Base-by-base conservation (phyloP, 164 flowering plant species). In the Tetracentron sinense region DNA sequence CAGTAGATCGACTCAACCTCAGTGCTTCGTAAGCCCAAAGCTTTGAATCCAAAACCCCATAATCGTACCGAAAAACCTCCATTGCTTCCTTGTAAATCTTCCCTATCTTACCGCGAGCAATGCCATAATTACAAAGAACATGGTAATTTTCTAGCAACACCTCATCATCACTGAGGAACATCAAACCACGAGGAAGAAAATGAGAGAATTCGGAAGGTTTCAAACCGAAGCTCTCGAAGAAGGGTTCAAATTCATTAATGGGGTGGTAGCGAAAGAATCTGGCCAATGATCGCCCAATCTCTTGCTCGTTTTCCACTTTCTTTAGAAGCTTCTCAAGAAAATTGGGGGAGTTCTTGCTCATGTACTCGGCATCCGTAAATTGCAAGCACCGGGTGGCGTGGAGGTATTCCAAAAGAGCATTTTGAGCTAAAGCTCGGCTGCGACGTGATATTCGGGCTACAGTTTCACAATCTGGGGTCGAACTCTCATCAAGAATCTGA, bases 211-310 rank as follows among this genome's bases (percentile, higher is more conserved):
- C 85, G 0, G 68, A 54, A 10, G 82, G 88, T 42, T 75, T 65
- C 80, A 91, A 62, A 38, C 97, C 96, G 46, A 84, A 62, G 68
- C 97, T 89, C 80, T 91, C 97, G 54, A 91, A 84, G 75, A 91
- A 89, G 0, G 96, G 93, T 65, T 91, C 97, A 59, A 82, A 88
- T 52, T 88, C 97, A 74, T 91, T 88, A 56, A 88, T 80, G 5
- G 96, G 97, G 58, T 87, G 82, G 68, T 82, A 85, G 19, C 87
- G 75, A 62, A 91, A 67, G 56, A 75, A 82, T n/a, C 86, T 75
- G 16, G 79, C 1, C n/a, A 85, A 11, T 0, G 83, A 78, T 22
- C 55, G 29, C 50, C 67, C 67, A n/a, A 77, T 28, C 26, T 80
- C 84, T n/a, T 28, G 57, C 25, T 69, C 78, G 50, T 38, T 42